Evolutionary conservation across 2,329 filamentous ascomycete species (phyloP).

Genomic region (Botrytis elliptica): DNA sequence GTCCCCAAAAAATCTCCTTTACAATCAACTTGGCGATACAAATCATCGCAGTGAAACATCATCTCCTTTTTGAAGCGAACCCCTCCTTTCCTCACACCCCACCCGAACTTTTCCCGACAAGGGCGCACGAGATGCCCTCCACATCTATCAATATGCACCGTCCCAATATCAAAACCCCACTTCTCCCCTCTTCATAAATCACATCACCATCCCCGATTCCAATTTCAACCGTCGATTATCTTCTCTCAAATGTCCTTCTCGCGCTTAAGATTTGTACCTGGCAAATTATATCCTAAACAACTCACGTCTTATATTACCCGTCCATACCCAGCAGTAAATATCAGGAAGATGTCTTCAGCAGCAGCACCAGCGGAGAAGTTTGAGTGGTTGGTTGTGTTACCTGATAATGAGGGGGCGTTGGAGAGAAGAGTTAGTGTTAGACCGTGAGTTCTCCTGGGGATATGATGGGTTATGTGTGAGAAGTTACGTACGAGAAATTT

Average conservation of each 20-base stretch:
- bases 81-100: not conserved
- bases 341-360: constrained; percentile 18
- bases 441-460: constrained; percentile 46
- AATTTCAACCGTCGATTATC: not conserved
- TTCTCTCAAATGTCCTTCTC: constrained; percentile 8
- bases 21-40: not conserved
- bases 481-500: not conserved
- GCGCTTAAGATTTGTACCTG: not conserved
- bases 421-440: constrained; percentile 62
- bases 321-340: not conserved
- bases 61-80: constrained; percentile 13
- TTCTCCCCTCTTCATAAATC: not conserved
- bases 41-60: not conserved
- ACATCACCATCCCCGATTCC: not conserved
- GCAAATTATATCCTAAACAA: not conserved
- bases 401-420: constrained; percentile 60
- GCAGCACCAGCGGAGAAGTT: constrained; percentile 42
- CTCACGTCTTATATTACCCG: not conserved
- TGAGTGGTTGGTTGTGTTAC: constrained; percentile 69
- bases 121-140: not conserved
- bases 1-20: no score
- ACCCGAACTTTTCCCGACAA: not conserved
- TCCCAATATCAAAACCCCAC: constrained; percentile 15
- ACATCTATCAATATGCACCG: not conserved
- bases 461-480: not conserved